Conservation (phyloP, 225 moss, liverwort and hornwort genomes). For the Takakia lepidozioides region DNA sequence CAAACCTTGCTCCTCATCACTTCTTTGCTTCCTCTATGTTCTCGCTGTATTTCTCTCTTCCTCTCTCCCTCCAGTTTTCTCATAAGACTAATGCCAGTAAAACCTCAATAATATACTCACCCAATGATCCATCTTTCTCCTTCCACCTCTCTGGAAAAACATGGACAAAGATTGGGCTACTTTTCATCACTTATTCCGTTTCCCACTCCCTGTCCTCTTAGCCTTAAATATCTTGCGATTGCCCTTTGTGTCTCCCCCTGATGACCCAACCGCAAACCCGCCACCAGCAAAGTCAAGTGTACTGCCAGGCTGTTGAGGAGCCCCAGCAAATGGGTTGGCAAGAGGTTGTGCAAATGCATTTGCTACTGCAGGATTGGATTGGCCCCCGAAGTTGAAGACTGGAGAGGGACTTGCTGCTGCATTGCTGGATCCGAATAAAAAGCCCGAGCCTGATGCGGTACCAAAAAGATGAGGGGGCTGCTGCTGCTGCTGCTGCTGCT, state of each 20-base stretch:
- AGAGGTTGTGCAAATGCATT: slow-evolving; percentile 29
- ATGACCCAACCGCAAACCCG: slow-evolving; percentile 40
- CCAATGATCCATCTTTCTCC: too few species aligned
- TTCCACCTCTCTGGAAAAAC: too few species aligned
- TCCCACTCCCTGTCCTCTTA: slow-evolving; percentile 44
- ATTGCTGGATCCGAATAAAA: slow-evolving; percentile 18
- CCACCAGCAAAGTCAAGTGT: slow-evolving; percentile 47
- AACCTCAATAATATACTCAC: too few species aligned
- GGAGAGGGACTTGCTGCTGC: slow-evolving; percentile 30
- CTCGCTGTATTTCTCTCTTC: too few species aligned
- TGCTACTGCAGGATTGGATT: slow-evolving; percentile 18
- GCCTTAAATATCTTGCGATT: slow-evolving; percentile 45
- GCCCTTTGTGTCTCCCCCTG: slow-evolving; percentile 45
- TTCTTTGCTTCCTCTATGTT: too few species aligned
- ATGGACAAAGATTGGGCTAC: too few species aligned
- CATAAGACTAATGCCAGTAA: too few species aligned
- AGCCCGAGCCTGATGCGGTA: slow-evolving; percentile 24
- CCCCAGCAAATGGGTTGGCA: slow-evolving; percentile 40
- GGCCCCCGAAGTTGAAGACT: slow-evolving; percentile 36
- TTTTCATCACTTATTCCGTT: slow-evolving; percentile 54
- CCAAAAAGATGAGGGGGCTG: slow-evolving; percentile 31
- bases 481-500: slow-evolving; percentile 9
- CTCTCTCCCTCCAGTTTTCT: too few species aligned
- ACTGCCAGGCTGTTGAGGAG: slow-evolving; percentile 31
- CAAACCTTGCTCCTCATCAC: too few species aligned